These are phyloP conservation scores for Annulohypoxylon maeteangense DNA, from an alignment of 495 filamentous ascomycete genomes.

Conservation along the genomic window DNA sequence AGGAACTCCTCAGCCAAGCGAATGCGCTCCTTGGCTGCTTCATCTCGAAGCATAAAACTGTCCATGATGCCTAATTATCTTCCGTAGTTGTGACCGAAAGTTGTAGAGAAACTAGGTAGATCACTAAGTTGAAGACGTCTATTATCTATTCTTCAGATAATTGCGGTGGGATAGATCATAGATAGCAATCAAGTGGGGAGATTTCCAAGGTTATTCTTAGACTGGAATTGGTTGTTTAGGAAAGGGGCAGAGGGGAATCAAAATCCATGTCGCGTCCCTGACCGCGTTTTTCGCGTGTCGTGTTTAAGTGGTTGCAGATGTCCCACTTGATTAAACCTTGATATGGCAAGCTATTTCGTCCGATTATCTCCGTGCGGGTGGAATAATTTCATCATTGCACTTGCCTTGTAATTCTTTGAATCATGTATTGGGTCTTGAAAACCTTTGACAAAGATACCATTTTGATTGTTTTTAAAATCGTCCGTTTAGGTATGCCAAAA, in stretches of 20 bases:
- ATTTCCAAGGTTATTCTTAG: background rate
- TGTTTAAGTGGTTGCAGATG: constrained; percentile 38
- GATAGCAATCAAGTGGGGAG: constrained; percentile 15
- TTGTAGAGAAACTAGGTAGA: background rate
- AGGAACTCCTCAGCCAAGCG: constrained; percentile 85
- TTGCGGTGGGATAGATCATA: background rate
- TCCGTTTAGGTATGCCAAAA: background rate
- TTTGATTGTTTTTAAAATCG: too few relatives aligned
- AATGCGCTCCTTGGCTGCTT: constrained; percentile 81
- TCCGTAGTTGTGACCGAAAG: background rate
- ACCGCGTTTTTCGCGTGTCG: constrained; percentile 41
- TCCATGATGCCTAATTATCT: constrained; percentile 67
- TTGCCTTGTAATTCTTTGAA: background rate
- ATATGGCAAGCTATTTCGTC: constrained; percentile 21
- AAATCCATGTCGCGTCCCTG: constrained; percentile 40
- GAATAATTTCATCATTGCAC: background rate
- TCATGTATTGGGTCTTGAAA: background rate
- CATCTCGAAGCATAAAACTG: constrained; percentile 77
- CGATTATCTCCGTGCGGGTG: constrained; percentile 40
- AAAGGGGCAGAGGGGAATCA: constrained; percentile 34
- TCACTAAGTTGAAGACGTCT: background rate
- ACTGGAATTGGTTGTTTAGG: constrained; percentile 22
- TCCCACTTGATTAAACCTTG: constrained; percentile 36
- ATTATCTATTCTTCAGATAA: background rate
- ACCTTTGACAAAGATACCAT: background rate